These are phyloP conservation scores for Angomonas ambiguus DNA, from an alignment of 208 protist species.

Conservation along the genomic window DNA sequence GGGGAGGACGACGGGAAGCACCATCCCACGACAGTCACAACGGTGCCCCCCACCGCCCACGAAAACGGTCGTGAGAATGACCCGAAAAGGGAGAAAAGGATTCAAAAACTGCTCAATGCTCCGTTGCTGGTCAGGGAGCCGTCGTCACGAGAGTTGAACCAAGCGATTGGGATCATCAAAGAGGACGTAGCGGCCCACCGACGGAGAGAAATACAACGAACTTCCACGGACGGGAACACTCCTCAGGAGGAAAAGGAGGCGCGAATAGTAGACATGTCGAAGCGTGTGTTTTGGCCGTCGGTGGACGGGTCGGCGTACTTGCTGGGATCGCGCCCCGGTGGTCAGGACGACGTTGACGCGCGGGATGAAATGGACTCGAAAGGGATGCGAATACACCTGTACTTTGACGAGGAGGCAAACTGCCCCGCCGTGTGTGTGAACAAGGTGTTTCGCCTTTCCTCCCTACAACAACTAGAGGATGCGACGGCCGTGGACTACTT, in stretches of 20 bases:
- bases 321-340: constrained; percentile 11
- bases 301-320: constrained; percentile 23
- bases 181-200: constrained; percentile 15
- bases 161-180: constrained; percentile 26
- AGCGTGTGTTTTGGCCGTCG: constrained; percentile 10
- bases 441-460: constrained; percentile 56
- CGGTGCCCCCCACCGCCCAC: background rate
- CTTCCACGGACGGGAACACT: background rate
- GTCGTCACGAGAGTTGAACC: constrained; percentile 24
- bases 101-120: constrained; percentile 12
- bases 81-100: background rate
- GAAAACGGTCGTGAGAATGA: background rate
- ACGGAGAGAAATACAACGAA: constrained; percentile 14
- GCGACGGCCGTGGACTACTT: background rate
- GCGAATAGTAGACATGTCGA: background rate
- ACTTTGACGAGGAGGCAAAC: constrained; percentile 37
- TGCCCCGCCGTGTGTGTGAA: constrained; percentile 43
- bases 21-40: background rate
- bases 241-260: background rate
- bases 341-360: background rate
- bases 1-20: background rate
- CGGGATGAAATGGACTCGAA: constrained; percentile 11
- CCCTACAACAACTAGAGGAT: constrained; percentile 14
- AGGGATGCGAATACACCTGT: constrained; percentile 46
- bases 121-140: constrained; percentile 56